These are phyloP conservation scores for Alternaria infectoria DNA, from an alignment of 2,329 filamentous ascomycete species.

Conservation along the genomic window DNA sequence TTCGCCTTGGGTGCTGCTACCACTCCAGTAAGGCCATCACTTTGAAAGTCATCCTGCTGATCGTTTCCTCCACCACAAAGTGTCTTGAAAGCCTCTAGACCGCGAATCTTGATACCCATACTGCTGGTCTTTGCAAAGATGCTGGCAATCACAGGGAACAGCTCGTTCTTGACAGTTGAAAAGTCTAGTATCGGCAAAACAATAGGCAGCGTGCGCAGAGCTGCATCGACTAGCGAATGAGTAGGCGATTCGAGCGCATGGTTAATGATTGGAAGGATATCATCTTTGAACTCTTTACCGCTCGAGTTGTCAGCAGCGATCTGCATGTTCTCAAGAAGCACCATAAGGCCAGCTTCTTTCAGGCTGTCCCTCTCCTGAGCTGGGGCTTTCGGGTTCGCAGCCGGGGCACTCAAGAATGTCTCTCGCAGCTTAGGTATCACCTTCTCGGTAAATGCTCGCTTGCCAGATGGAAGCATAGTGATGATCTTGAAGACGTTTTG, in stretches of 20 bases:
- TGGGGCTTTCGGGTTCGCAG: constrained; percentile 46
- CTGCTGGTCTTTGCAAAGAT: constrained; percentile 95
- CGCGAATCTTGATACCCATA: constrained; percentile 91
- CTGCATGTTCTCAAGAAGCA: constrained; percentile 82
- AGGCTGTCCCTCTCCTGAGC: constrained; percentile 76
- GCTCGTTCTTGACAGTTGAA: constrained; percentile 93
- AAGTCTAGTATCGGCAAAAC: constrained; percentile 93
- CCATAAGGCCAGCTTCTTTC: constrained; percentile 89
- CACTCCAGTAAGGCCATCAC: constrained; percentile 80
- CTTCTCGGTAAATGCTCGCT: constrained; percentile 80
- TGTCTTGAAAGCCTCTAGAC: constrained; percentile 86
- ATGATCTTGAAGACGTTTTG: constrained; percentile 94
- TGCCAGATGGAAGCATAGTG: constrained; percentile 73
- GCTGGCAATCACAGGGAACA: constrained; percentile 88
- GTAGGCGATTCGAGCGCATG: constrained; percentile 87
- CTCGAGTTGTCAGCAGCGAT: constrained; percentile 80
- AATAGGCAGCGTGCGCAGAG: constrained; percentile 76
- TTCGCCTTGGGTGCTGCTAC: constrained; percentile 62
- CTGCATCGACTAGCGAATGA: constrained; percentile 85
- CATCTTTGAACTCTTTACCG: constrained; percentile 94
- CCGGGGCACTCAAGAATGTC: constrained; percentile 71
- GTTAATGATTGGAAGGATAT: constrained; percentile 85
- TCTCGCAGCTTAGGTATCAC: constrained; percentile 85
- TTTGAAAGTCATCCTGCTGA: constrained; percentile 43
- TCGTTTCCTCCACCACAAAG: constrained; percentile 76